A percentile compares a stretch with the other conserved stretches of the same genome.
Conservation (phyloP, 768 basidiomycete genomes). For the Xerocomus spinulosus region DNA sequence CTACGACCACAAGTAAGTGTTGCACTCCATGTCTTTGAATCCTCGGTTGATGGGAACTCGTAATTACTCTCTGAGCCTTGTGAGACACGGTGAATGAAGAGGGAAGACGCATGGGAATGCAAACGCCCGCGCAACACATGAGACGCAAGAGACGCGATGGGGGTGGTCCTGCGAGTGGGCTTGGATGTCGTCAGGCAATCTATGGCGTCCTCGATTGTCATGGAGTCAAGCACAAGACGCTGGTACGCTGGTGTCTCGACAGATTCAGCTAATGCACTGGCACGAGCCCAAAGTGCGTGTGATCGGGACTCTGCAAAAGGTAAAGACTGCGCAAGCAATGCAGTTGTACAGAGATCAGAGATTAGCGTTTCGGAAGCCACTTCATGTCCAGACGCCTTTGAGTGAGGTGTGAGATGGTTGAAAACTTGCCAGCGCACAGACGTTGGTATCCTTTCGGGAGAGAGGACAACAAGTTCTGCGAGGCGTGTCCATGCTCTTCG, state of each 20-base stretch:
- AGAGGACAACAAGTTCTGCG: constrained; percentile 43
- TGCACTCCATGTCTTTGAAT: constrained; percentile 37
- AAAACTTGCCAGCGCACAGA: constrained; percentile 51
- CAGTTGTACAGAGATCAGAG: constrained; percentile 52
- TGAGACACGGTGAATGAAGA: constrained; percentile 50
- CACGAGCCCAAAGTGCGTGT: constrained; percentile 40
- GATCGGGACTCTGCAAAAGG: constrained; percentile 40
- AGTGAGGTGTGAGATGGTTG: constrained; percentile 40
- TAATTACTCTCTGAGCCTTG: constrained; percentile 14
- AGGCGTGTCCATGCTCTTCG: constrained; percentile 48
- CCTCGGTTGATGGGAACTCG: constrained; percentile 19
- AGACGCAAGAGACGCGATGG: constrained; percentile 49
- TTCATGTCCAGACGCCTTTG: constrained; percentile 1
- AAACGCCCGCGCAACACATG: constrained; percentile 49
- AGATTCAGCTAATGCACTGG: constrained; percentile 23
- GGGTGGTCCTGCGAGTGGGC: constrained; percentile 23
- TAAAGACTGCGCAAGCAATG: constrained; percentile 47
- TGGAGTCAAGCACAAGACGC: constrained; percentile 47
- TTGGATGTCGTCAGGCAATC: constrained; percentile 30
- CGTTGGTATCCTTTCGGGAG: constrained; percentile 22
- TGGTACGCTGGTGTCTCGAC: constrained; percentile 42
- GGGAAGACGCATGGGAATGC: constrained; percentile 44
- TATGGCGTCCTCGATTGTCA: constrained; percentile 53
- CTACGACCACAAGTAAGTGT: constrained; percentile 58
- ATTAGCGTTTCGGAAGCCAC: constrained; percentile 34